These are phyloP conservation scores for Trichoderma guizhouense DNA, from an alignment of 2,329 filamentous ascomycete species.

Conservation along the genomic window DNA sequence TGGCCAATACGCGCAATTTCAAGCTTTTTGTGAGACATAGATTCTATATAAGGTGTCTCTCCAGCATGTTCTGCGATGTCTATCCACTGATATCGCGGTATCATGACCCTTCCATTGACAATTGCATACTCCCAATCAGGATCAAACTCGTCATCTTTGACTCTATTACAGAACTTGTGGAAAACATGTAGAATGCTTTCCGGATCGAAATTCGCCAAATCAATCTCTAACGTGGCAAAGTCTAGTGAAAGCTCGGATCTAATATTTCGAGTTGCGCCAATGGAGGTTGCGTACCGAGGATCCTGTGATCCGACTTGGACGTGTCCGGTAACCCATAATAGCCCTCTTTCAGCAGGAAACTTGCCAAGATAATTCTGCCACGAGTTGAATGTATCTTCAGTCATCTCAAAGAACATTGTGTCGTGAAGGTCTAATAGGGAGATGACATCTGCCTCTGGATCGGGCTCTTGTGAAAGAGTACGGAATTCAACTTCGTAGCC, in stretches of 20 bases:
- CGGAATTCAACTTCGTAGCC: conserved; percentile 6
- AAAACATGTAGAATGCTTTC: background rate
- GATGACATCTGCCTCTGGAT: background rate
- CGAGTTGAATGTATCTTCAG: background rate
- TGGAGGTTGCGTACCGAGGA: conserved; percentile 10
- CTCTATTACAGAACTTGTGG: background rate
- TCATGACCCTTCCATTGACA: conserved; percentile 2
- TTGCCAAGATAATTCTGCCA: background rate
- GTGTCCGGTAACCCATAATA: conserved; percentile 18
- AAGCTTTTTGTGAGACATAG: background rate
- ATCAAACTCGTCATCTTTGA: background rate
- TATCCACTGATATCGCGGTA: conserved; percentile 6
- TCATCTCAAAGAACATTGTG: conserved; percentile 13
- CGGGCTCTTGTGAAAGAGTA: conserved; percentile 13
- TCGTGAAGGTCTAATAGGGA: conserved; percentile 3
- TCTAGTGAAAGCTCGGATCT: conserved; percentile 13
- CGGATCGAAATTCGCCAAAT: background rate
- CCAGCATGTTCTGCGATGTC: background rate
- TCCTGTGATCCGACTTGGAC: conserved; percentile 11
- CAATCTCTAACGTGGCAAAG: conserved; percentile 18
- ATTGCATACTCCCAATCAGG: conserved; percentile 1
- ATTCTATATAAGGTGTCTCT: background rate
- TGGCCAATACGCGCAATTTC: background rate
- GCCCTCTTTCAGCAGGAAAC: background rate
- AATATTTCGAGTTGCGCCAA: conserved; percentile 12